These are phyloP conservation scores for Neltuma alba DNA, from an alignment of 306 rosid genomes.

Conservation along the genomic window DNA sequence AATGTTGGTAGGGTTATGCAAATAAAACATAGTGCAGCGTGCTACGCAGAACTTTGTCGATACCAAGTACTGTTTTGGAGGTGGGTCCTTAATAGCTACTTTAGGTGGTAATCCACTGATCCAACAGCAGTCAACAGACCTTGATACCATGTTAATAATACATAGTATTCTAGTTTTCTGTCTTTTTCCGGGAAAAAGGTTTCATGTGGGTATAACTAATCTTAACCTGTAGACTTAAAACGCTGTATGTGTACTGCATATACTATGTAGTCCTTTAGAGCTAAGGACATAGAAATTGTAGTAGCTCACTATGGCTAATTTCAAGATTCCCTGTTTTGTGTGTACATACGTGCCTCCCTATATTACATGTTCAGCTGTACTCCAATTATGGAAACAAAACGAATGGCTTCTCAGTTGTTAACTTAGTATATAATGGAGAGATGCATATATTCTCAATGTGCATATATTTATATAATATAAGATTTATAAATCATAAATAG, in stretches of 20 bases:
- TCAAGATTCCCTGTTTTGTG: background rate
- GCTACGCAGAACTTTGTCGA: background rate
- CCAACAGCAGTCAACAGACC: background rate
- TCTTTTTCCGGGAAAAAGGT: background rate
- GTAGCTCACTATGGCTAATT: background rate
- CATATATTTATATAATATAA: too few species aligned
- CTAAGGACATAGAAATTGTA: background rate
- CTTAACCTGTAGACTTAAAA: background rate
- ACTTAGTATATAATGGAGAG: too few species aligned
- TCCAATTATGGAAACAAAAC: background rate
- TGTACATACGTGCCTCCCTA: background rate
- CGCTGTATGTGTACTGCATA: background rate
- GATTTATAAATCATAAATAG: background rate
- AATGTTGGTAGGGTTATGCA: background rate
- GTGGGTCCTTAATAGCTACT: background rate
- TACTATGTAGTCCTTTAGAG: background rate
- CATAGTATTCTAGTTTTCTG: background rate
- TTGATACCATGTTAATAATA: background rate
- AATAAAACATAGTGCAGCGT: slow-evolving; percentile 19
- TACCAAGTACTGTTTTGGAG: background rate
- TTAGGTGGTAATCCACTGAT: background rate
- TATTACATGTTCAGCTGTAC: background rate
- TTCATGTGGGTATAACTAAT: background rate
- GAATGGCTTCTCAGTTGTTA: background rate
- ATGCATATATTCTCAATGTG: too few species aligned